Evolutionary conservation across 495 filamentous ascomycete genomes (phyloP), one percentile per base, ranked within the genome.

Genomic region (Annulohypoxylon bovei): DNA sequence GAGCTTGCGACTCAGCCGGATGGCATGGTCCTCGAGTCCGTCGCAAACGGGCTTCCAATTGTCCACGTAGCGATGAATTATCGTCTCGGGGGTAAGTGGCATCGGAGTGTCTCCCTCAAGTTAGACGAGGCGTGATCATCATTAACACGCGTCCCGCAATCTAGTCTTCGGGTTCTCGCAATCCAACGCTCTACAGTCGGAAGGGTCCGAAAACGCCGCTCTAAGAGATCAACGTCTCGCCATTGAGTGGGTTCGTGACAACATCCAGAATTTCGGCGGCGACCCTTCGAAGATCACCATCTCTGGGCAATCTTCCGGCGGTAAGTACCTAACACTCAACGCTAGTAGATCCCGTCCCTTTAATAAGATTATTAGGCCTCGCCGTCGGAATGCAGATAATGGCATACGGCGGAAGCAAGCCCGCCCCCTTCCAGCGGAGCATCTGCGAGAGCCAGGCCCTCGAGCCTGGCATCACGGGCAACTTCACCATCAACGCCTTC

Each of bases 181-280:
- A 44, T 75, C 74, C 40, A 58, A 63, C 20, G 76, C 76, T 11
- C 70, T 77, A 8, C 20, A 74, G 35, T 59, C 54, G 0, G 76
- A 78, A 47, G 71, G 74, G 2, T 78, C 74, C 0, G 72, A 78
- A 53, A 89, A 87, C 65, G 79, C 87, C 9, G 88, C 85, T 0
- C 71, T 88, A 4, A 81, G 86, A 32, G 87, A 90, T 75, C 85
- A 89, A 71, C 80, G 84, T 4, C 73, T 87, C 20, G 85, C 80
- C 4, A 76, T 88, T 25, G 83, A 86, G 47, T 88, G 85, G 81
- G 79, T 89, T 2, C 79, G 83, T n/a, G 77, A 82, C 30, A 88
- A 90, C 67, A 87, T 89, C 52, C 78, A 71, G 68, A 80, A 76
- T 12, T 91, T 91, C 67, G 89, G 88, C 40, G 88, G 88, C 18